Conservation (phyloP, 495 filamentous ascomycete genomes). For the Penicillium waksmanii region DNA sequence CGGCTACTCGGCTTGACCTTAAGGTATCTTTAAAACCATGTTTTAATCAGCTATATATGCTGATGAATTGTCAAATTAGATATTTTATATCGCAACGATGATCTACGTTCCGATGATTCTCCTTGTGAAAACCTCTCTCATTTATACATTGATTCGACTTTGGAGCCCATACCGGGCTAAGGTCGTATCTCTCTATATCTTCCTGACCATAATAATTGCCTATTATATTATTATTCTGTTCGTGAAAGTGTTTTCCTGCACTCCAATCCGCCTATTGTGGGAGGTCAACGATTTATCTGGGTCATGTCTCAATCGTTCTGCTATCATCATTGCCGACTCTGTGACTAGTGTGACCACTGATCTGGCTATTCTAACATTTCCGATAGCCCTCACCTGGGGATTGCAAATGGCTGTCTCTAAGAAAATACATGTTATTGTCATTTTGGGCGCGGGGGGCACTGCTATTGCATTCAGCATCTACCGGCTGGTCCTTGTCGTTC, state of each 20-base stretch:
- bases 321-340: slow-evolving; percentile 37
- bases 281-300: slow-evolving; percentile 1
- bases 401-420: slow-evolving; percentile 34
- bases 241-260: slow-evolving; percentile 40
- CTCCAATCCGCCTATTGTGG: slow-evolving; percentile 37
- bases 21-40: not conserved
- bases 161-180: slow-evolving; percentile 32
- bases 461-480: slow-evolving; percentile 38
- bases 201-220: slow-evolving; percentile 28
- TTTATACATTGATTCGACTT: slow-evolving; percentile 36
- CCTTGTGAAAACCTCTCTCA: slow-evolving; percentile 37
- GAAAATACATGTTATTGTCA: slow-evolving; percentile 31
- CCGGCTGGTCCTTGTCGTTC: slow-evolving; percentile 33
- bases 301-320: slow-evolving; percentile 32
- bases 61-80: not conserved
- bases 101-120: slow-evolving; percentile 40
- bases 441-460: slow-evolving; percentile 37
- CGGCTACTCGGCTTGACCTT: not conserved
- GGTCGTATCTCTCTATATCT: slow-evolving; percentile 27
- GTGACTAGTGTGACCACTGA: slow-evolving; percentile 38
- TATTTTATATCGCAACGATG: slow-evolving; percentile 28
- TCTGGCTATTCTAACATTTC: slow-evolving; percentile 37
- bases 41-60: not conserved
- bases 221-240: slow-evolving; percentile 38
- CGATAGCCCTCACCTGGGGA: slow-evolving; percentile 33